These are phyloP conservation scores for Evansstolkia leycettana DNA, from an alignment of 495 filamentous ascomycete species.

Conservation along the genomic window DNA sequence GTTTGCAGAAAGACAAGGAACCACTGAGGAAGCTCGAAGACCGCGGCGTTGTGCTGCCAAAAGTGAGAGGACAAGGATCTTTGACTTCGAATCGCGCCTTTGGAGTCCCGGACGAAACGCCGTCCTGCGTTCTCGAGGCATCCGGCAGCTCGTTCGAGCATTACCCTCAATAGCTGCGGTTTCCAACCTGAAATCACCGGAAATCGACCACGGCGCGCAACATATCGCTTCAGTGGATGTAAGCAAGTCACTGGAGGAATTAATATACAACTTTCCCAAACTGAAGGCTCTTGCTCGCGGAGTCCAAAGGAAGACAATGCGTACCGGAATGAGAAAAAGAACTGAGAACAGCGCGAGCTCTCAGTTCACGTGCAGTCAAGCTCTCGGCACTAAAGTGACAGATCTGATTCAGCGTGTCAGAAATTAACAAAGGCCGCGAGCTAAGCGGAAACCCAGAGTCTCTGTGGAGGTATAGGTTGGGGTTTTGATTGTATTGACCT, in stretches of 20 bases:
- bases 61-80: conserved; percentile 52
- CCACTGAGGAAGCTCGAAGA: conserved; percentile 43
- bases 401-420: too few relatives aligned
- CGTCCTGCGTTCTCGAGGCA: conserved; percentile 68
- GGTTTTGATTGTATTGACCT: too few relatives aligned
- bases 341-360: too few relatives aligned
- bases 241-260: conserved; percentile 5
- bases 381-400: too few relatives aligned
- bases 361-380: too few relatives aligned
- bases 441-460: too few relatives aligned
- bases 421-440: too few relatives aligned
- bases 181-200: conserved; percentile 20
- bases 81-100: conserved; percentile 40
- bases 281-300: too few relatives aligned
- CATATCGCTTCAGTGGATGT: conserved; percentile 14
- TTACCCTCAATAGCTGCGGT: conserved; percentile 43
- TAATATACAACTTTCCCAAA: too few relatives aligned
- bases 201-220: conserved; percentile 9
- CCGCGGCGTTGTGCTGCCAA: conserved; percentile 50
- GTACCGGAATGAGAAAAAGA: conserved; percentile 10
- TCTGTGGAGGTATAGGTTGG: too few relatives aligned
- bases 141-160: conserved; percentile 76
- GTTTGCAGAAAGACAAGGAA: conserved; percentile 22
- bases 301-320: conserved; percentile 7
- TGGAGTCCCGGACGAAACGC: conserved; percentile 48